These are phyloP conservation scores for Eucalyptus virginea DNA, from an alignment of 345 rosid genomes.

Conservation along the genomic window DNA sequence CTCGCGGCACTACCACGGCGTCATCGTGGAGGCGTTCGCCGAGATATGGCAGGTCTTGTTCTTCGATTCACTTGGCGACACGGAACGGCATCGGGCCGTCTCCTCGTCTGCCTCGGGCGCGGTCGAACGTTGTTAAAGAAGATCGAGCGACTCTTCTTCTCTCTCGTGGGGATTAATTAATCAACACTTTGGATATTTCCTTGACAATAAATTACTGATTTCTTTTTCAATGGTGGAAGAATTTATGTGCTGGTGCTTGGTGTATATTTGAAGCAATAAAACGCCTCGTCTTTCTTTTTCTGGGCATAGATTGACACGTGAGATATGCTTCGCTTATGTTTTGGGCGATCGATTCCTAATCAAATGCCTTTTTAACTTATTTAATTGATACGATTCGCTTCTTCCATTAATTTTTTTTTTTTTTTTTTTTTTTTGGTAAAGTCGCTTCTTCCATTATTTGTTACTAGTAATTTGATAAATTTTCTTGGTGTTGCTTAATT, in stretches of 20 bases:
- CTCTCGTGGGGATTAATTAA: background rate
- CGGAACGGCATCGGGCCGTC: background rate
- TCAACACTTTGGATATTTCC: background rate
- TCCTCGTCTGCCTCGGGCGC: background rate
- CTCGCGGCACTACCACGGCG: slow-evolving; percentile 25
- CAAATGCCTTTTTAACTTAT: background rate
- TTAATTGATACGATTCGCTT: background rate
- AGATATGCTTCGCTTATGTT: background rate
- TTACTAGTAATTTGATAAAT: background rate
- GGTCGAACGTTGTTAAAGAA: background rate
- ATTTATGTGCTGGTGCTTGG: background rate
- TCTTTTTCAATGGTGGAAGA: background rate
- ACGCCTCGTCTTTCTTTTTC: background rate
- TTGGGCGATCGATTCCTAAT: background rate
- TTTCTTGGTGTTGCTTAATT: background rate
- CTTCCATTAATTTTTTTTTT: no score
- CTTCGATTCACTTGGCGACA: slow-evolving; percentile 4
- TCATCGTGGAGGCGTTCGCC: slow-evolving; percentile 39
- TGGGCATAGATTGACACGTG: background rate
- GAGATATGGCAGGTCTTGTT: slow-evolving; percentile 45
- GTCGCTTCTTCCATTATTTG: background rate
- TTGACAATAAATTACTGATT: background rate
- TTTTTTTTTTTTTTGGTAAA: no score
- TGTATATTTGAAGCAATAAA: background rate
- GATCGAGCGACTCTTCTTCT: background rate